Conservation (phyloP, 2,329 filamentous ascomycete species). For the Stromatinia cepivora region DNA sequence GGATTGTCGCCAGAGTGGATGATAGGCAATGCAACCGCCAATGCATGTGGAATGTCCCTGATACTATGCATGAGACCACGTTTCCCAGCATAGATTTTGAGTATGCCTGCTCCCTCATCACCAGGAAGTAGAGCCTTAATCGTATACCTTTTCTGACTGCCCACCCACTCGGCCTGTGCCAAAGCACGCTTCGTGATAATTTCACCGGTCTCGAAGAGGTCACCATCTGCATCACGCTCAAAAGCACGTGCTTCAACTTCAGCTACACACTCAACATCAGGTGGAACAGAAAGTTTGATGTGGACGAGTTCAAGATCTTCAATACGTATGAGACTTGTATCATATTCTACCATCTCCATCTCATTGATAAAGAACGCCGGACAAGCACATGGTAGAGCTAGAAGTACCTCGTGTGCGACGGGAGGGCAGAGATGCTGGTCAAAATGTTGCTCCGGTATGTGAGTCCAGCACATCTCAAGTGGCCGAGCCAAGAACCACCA, state of each 20-base stretch:
- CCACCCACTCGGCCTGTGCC: slow-evolving; percentile 88
- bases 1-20: slow-evolving; percentile 91
- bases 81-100: slow-evolving; percentile 93
- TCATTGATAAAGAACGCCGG: slow-evolving; percentile 84
- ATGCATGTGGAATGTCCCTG: slow-evolving; percentile 89
- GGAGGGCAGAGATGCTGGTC: slow-evolving; percentile 94
- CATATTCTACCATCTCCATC: slow-evolving; percentile 82
- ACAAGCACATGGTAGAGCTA: slow-evolving; percentile 82
- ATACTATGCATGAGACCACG: slow-evolving; percentile 96
- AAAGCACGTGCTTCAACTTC: slow-evolving; percentile 87
- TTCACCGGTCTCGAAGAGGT: slow-evolving; percentile 91
- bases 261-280: slow-evolving; percentile 87
- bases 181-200: slow-evolving; percentile 81
- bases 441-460: slow-evolving; percentile 81
- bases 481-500: slow-evolving; percentile 96
- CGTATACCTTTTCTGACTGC: slow-evolving; percentile 84
- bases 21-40: slow-evolving; percentile 87
- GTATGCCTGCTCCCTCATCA: slow-evolving; percentile 82
- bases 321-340: slow-evolving; percentile 80
- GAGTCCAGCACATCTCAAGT: slow-evolving; percentile 90
- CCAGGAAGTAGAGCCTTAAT: slow-evolving; percentile 89
- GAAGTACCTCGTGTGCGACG: slow-evolving; percentile 78
- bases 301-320: slow-evolving; percentile 95
- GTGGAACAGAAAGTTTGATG: slow-evolving; percentile 80
- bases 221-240: slow-evolving; percentile 80